Evolutionary conservation across 1,139 yeast genomes (phyloP).

Genomic region (Protomyces macrosporus): DNA sequence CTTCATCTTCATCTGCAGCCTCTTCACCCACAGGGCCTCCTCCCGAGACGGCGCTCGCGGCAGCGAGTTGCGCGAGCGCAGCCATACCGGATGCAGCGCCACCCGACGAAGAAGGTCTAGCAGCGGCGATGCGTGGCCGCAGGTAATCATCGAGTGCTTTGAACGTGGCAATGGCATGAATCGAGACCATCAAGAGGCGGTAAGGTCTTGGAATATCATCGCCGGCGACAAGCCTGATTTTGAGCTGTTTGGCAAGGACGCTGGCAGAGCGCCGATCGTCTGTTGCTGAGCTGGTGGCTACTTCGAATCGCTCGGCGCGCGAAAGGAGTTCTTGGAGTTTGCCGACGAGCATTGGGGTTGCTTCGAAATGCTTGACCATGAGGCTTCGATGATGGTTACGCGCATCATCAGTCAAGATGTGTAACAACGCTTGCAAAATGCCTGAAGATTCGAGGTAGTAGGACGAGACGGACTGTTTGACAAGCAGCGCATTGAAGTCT

Average conservation of each 20-base stretch:
- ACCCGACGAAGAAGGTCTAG: neutral
- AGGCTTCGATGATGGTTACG: constrained; percentile 31
- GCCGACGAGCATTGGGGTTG: constrained; percentile 42
- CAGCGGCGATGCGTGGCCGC: constrained; percentile 27
- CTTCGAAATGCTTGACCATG: neutral
- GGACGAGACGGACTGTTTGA: constrained; percentile 49
- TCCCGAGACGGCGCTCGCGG: constrained; percentile 2
- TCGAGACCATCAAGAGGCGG: constrained; percentile 50
- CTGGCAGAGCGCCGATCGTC: constrained; percentile 43
- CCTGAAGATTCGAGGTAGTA: constrained; percentile 74
- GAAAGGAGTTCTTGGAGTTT: constrained; percentile 71
- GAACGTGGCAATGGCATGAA: constrained; percentile 88
- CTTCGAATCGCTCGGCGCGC: constrained; percentile 70
- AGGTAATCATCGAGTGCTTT: constrained; percentile 61
- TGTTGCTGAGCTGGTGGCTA: constrained; percentile 44
- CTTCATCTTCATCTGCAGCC: neutral
- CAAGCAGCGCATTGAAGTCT: neutral
- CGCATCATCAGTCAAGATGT: constrained; percentile 42
- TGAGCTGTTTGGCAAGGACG: constrained; percentile 68
- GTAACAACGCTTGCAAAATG: constrained; percentile 48
- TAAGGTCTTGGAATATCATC: constrained; percentile 35
- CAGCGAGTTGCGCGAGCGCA: constrained; percentile 10
- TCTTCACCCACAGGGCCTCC: neutral
- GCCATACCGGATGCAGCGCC: neutral
- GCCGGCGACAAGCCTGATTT: constrained; percentile 48